Conservation (phyloP, 805 yeast species). For the Candida sphagnicola region DNA sequence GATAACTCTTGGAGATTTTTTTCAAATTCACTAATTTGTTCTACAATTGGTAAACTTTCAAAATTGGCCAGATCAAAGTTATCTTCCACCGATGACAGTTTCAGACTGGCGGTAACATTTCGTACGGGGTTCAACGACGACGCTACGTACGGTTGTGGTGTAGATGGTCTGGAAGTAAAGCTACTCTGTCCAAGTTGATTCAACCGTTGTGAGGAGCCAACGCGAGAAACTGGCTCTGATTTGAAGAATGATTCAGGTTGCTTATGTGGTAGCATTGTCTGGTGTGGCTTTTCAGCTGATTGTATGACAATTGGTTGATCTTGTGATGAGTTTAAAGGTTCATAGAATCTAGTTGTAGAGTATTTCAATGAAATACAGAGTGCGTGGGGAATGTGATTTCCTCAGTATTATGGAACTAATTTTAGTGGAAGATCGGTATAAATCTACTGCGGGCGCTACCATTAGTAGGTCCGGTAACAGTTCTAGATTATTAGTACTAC, state of each 20-base stretch:
- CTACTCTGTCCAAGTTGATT: conserved; percentile 17
- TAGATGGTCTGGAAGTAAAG: conserved; percentile 21
- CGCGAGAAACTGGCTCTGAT: conserved; percentile 35
- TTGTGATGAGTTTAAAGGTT: neutral
- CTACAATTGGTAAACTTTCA: conserved; percentile 30
- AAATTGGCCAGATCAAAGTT: conserved; percentile 16
- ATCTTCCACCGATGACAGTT: neutral
- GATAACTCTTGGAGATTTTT: conserved; percentile 22
- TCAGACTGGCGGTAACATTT: conserved; percentile 21
- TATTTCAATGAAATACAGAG: too few species aligned
- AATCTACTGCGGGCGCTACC: too few species aligned
- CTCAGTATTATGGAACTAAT: too few species aligned
- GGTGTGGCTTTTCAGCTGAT: neutral
- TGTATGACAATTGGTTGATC: neutral
- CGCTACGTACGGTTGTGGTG: conserved; percentile 27
- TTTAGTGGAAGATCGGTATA: too few species aligned
- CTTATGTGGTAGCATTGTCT: conserved; percentile 24
- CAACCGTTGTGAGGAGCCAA: conserved; percentile 28
- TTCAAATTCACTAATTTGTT: conserved; percentile 29
- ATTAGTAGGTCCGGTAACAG: too few species aligned
- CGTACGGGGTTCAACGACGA: conserved; percentile 37
- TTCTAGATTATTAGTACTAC: too few species aligned
- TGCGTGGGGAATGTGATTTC: too few species aligned
- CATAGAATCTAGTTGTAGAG: too few species aligned
- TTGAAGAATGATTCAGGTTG: conserved; percentile 19